Evolutionary conservation across 2,329 filamentous ascomycete genomes (phyloP), one percentile per base, ranked within the genome.

Genomic region (Penicillium vulpinum): DNA sequence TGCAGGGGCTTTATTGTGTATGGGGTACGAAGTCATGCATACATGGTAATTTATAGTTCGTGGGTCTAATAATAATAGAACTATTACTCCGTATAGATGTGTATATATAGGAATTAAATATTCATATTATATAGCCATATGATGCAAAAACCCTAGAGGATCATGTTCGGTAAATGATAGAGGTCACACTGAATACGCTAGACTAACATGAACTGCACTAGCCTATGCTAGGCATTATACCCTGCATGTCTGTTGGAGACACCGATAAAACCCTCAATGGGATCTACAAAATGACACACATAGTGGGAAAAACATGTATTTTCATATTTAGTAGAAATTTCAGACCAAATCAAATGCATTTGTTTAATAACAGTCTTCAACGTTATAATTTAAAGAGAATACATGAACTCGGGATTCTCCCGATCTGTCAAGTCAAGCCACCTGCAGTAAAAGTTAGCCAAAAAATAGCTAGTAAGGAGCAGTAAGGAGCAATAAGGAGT

Each of bases 391-490:
- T 43, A 70, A 56, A 74, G 84, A 46, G 67, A 57, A 67, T 89
- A 89, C 0, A 83, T 71, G 66, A 89, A 88, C 67, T 88, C 83
- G 1, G 78, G 75, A 58, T 88, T 89, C 76, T 89, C 86, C 54
- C 78, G 74, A 67, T 89, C 87, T 4, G 86, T 89, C 60, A 89
- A 70, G 67, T 89, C 86, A 55, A 85, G 75, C 73, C 83, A 80
- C 54, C 75, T 78, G 43, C 45, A n/a, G n/a, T n/a, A 33, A 33
- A 31, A 33, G 21, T 33, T 33, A 46, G 28, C 29, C 4, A 18
- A n/a, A 16, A 45, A 33, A 8, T 10, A 11, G 2, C 2, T 24
- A n/a, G 18, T 6, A n/a, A n/a, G n/a, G n/a, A n/a, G n/a, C n/a
- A n/a, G n/a, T n/a, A n/a, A n/a, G n/a, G n/a, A n/a, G n/a, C n/a